These are phyloP conservation scores for Trametes meyenii DNA, from an alignment of 768 basidiomycete species.

Conservation along the genomic window DNA sequence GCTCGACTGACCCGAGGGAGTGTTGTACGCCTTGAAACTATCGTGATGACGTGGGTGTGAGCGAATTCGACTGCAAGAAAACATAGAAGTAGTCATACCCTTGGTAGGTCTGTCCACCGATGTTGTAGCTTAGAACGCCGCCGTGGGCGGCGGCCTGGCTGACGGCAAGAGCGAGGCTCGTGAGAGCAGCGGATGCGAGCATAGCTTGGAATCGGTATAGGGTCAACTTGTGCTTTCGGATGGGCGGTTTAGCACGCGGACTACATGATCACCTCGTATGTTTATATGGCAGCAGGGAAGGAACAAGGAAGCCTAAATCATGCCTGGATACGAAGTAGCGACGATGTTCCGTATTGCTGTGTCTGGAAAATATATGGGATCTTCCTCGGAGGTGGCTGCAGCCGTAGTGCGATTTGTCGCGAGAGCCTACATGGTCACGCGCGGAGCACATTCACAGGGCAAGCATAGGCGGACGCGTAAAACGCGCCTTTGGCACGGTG, in stretches of 20 bases:
- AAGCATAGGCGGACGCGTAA: background rate
- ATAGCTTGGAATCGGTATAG: slow-evolving; percentile 2
- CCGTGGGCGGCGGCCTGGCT: slow-evolving; percentile 39
- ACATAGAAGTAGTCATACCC: slow-evolving; percentile 31
- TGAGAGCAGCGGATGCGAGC: slow-evolving; percentile 24
- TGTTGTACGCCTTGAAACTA: slow-evolving; percentile 42
- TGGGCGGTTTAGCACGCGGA: background rate
- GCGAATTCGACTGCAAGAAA: background rate
- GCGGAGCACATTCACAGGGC: background rate
- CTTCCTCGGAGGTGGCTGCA: slow-evolving; percentile 10
- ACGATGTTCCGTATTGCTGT: slow-evolving; percentile 11
- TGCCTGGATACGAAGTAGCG: background rate
- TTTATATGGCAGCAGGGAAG: background rate
- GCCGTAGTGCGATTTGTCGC: background rate
- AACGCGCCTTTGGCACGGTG: background rate
- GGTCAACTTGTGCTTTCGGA: background rate
- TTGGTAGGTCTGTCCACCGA: slow-evolving; percentile 36
- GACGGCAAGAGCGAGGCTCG: slow-evolving; percentile 23
- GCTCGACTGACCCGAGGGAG: slow-evolving; percentile 41
- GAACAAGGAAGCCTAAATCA: background rate
- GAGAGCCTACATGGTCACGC: background rate
- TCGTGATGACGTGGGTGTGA: background rate
- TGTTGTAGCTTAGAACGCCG: slow-evolving; percentile 42
- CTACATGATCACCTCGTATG: background rate
- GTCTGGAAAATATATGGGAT: slow-evolving; percentile 15